phyloP scores from a whole-genome alignment of 495 filamentous ascomycete genomes.

The Penicillium odoratum region DNA sequence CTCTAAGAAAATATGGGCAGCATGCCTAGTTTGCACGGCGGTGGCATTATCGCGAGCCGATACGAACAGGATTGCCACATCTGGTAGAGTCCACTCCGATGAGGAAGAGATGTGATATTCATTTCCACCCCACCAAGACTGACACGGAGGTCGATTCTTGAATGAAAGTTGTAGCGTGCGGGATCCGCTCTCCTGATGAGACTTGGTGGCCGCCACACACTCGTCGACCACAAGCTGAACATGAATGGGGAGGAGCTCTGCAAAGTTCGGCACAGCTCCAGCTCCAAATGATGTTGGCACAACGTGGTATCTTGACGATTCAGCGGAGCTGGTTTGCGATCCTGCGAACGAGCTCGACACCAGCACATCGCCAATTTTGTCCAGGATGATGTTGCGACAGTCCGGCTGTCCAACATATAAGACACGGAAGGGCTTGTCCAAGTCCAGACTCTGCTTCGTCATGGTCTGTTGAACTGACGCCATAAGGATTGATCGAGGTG shows the following conservation, averaged over 20 bases:
- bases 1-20: slow-evolving; percentile 62
- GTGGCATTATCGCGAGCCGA: slow-evolving; percentile 53
- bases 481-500: slow-evolving; percentile 38
- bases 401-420: slow-evolving; percentile 66
- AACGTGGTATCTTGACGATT: slow-evolving; percentile 68
- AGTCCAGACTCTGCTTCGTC: slow-evolving; percentile 61
- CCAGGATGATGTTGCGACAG: slow-evolving; percentile 67
- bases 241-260: slow-evolving; percentile 74
- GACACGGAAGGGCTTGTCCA: slow-evolving; percentile 66
- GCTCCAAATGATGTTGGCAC: slow-evolving; percentile 71
- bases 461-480: slow-evolving; percentile 71
- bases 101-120: slow-evolving; percentile 47
- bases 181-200: slow-evolving; percentile 36
- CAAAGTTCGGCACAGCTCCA: slow-evolving; percentile 53
- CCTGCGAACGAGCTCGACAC: slow-evolving; percentile 48
- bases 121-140: slow-evolving; percentile 47
- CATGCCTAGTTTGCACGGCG: slow-evolving; percentile 49
- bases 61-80: slow-evolving; percentile 69
- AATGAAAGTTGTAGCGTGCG: slow-evolving; percentile 56
- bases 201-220: slow-evolving; percentile 55
- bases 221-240: slow-evolving; percentile 75
- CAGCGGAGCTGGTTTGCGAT: slow-evolving; percentile 45
- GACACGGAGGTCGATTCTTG: slow-evolving; percentile 53
- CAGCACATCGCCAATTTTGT: slow-evolving; percentile 69
- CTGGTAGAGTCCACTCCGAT: slow-evolving; percentile 63